Percentiles rank a stretch among this genome's conserved stretches.
Evolutionary conservation across 169 alveolate genomes (phyloP).

Genomic region (Babesia ovis): DNA sequence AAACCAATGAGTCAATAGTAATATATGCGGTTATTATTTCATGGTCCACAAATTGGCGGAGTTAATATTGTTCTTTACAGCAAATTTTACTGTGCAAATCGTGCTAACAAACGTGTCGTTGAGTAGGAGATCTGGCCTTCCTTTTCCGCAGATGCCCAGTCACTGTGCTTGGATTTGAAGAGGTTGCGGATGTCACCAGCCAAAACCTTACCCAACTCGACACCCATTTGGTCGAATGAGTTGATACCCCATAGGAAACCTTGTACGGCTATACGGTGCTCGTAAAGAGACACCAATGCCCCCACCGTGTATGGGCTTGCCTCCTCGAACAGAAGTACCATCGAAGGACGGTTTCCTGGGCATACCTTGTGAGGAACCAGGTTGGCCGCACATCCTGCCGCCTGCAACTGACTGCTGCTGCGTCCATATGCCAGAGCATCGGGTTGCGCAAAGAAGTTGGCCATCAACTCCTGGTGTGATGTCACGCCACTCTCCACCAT

Average conservation of each 20-base stretch:
- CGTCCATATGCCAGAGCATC: conserved; percentile 98
- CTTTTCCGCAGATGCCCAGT: conserved; percentile 42
- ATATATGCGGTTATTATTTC: too few relatives aligned
- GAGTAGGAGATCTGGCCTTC: conserved; percentile 65
- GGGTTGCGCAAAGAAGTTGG: conserved; percentile 98
- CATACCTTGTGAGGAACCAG: conserved; percentile 90
- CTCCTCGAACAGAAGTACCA: conserved; percentile 84
- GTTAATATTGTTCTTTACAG: too few relatives aligned
- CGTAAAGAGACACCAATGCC: conserved; percentile 94
- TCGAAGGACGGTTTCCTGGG: conserved; percentile 96
- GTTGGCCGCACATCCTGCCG: conserved; percentile 79
- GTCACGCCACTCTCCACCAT: conserved; percentile 49
- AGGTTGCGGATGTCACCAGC: conserved; percentile 73
- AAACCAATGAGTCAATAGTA: neutral
- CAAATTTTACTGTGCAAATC: conserved; percentile 2
- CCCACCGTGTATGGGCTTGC: conserved; percentile 91
- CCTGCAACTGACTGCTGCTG: conserved; percentile 79
- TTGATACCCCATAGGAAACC: conserved; percentile 92
- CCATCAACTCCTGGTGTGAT: conserved; percentile 95
- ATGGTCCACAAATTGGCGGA: neutral
- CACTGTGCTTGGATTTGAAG: conserved; percentile 52
- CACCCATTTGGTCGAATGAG: conserved; percentile 98
- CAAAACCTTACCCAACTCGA: conserved; percentile 87
- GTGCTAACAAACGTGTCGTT: conserved; percentile 36
- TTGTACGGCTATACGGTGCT: conserved; percentile 96